Percentiles rank a stretch among this genome's conserved stretches.
phyloP scores from a whole-genome alignment of 495 filamentous ascomycete species.

The Beverwykella pulmonaria region DNA sequence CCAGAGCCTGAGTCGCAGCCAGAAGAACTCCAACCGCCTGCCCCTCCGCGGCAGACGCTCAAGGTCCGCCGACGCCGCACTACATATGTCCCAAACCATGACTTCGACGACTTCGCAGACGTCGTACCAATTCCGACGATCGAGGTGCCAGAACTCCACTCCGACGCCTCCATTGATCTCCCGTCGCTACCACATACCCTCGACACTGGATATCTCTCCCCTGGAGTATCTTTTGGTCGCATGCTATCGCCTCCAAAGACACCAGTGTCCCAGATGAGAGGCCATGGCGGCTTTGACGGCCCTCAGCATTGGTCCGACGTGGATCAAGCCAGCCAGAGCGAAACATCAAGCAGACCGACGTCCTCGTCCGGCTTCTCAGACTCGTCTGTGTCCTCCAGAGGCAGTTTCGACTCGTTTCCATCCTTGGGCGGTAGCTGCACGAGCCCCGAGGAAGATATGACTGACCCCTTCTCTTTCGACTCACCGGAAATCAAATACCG shows the following conservation, averaged over 20 bases:
- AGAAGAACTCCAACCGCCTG: constrained; percentile 52
- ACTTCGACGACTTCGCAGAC: constrained; percentile 4
- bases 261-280: constrained; percentile 57
- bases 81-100: background rate
- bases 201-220: constrained; percentile 52
- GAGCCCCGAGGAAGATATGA: constrained; percentile 64
- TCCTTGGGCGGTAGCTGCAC: constrained; percentile 70
- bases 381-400: constrained; percentile 69
- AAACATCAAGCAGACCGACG: constrained; percentile 55
- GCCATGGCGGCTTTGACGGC: constrained; percentile 8
- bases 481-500: constrained; percentile 46
- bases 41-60: constrained; percentile 55
- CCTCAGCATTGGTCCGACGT: constrained; percentile 39
- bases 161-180: constrained; percentile 33
- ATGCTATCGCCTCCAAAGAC: constrained; percentile 63
- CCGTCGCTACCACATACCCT: constrained; percentile 29
- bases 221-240: constrained; percentile 51
- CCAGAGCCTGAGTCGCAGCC: constrained; percentile 56
- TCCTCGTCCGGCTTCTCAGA: constrained; percentile 67
- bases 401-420: constrained; percentile 65
- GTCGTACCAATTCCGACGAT: constrained; percentile 60
- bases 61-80: constrained; percentile 53
- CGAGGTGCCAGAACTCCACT: constrained; percentile 54
- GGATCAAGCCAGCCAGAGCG: constrained; percentile 25
- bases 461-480: constrained; percentile 59